Conservation (phyloP, 1,139 yeast genomes). For the Yamadazyma spencermartinsiae region DNA sequence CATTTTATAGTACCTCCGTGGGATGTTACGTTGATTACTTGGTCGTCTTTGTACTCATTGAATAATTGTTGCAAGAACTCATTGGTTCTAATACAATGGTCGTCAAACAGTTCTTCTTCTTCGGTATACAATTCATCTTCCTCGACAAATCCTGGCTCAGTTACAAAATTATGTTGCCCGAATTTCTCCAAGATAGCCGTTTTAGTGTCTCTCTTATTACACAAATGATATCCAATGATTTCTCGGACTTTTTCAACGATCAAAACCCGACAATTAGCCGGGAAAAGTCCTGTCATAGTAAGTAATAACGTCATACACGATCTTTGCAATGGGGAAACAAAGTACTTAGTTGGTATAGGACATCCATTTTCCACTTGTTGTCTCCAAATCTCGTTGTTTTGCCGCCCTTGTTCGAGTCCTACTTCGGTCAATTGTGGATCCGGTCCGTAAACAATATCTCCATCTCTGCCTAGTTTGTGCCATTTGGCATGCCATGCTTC, state of each 20-base stretch:
- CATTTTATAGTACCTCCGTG: conserved; percentile 67
- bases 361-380: conserved; percentile 48
- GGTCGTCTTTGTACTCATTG: conserved; percentile 18
- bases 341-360: conserved; percentile 56
- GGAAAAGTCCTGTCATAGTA: conserved; percentile 54
- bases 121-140: conserved; percentile 46
- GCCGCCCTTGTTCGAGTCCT: conserved; percentile 51
- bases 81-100: conserved; percentile 51
- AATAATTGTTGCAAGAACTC: conserved; percentile 43
- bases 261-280: conserved; percentile 35
- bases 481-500: conserved; percentile 62
- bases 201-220: conserved; percentile 59
- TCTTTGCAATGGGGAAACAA: conserved; percentile 66
- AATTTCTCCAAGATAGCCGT: conserved; percentile 22
- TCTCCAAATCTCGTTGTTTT: conserved; percentile 46
- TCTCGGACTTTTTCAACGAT: conserved; percentile 63
- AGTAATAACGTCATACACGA: conserved; percentile 57
- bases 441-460: conserved; percentile 62
- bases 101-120: conserved; percentile 26
- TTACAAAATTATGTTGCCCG: conserved; percentile 21
- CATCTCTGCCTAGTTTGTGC: conserved; percentile 57
- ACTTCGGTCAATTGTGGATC: conserved; percentile 63
- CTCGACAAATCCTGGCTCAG: conserved; percentile 46
- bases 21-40: conserved; percentile 51
- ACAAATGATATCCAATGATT: conserved; percentile 66